These are phyloP conservation scores for Fragosphaeria purpurea DNA, from an alignment of 2,329 filamentous ascomycete genomes.

Conservation along the genomic window DNA sequence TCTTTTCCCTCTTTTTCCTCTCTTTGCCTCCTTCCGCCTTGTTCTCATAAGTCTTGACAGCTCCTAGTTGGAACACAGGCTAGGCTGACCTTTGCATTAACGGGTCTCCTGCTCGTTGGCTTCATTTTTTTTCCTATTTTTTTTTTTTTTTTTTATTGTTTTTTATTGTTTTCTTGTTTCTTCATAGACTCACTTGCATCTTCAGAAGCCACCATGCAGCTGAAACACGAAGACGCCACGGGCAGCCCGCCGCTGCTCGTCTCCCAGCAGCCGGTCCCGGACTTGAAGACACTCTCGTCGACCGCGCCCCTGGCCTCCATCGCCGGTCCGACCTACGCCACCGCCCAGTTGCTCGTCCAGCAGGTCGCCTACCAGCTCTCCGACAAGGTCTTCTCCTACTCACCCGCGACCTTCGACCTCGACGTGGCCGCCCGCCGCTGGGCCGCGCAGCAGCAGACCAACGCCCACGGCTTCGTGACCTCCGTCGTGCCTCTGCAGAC, in stretches of 20 bases:
- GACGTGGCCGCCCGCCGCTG: slow-evolving; percentile 75
- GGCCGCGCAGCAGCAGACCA: slow-evolving; percentile 58
- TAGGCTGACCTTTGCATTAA: too few species aligned
- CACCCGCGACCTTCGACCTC: slow-evolving; percentile 84
- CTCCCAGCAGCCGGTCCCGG: slow-evolving; percentile 2
- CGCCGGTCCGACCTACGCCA: slow-evolving; percentile 82
- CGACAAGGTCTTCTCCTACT: slow-evolving; percentile 96
- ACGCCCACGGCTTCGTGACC: slow-evolving; percentile 73
- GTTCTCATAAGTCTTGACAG: too few species aligned
- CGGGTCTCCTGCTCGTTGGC: too few species aligned
- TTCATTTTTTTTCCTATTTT: background rate
- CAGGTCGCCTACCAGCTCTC: slow-evolving; percentile 92
- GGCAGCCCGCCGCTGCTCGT: slow-evolving; percentile 12
- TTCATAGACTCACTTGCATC: too few species aligned
- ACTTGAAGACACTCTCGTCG: slow-evolving; percentile 35
- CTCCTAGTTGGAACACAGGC: too few species aligned
- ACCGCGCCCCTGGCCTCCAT: slow-evolving; percentile 49
- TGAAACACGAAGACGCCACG: slow-evolving; percentile 14
- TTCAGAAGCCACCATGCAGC: slow-evolving; percentile 10
- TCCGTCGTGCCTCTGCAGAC: slow-evolving; percentile 75
- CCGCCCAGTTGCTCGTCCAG: slow-evolving; percentile 86
- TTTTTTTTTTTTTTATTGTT: background rate
- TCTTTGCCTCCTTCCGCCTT: background rate
- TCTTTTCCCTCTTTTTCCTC: background rate
- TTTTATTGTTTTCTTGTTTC: background rate